Percentiles rank a stretch among this genome's conserved stretches.
These are phyloP conservation scores for Hypoxylon sp. DNA, from an alignment of 2,329 filamentous ascomycete genomes.

Conservation along the genomic window DNA sequence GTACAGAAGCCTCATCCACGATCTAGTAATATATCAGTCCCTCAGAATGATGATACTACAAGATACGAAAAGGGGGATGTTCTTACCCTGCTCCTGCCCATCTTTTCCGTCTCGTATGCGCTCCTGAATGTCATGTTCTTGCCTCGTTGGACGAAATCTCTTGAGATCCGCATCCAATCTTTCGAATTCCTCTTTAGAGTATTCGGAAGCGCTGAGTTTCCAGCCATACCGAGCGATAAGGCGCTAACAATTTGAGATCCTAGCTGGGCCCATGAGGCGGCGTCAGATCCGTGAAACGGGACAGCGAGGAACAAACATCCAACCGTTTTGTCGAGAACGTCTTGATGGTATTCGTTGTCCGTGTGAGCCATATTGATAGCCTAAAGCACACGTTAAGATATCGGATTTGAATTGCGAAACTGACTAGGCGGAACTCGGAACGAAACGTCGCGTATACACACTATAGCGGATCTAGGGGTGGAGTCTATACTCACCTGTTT, in stretches of 20 bases:
- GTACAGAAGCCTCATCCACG: conserved; percentile 14
- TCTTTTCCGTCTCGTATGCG: conserved; percentile 28
- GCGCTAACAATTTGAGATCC: conserved; percentile 13
- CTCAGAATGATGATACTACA: not conserved
- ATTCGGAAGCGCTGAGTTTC: conserved; percentile 10
- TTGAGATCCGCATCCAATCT: conserved; percentile 27
- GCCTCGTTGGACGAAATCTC: conserved; percentile 21
- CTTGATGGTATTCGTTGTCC: conserved; percentile 21
- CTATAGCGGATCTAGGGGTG: not conserved
- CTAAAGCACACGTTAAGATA: not conserved
- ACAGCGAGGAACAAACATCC: conserved; percentile 23
- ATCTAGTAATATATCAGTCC: conserved; percentile 9
- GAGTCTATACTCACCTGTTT: conserved; percentile 15
- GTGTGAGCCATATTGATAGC: conserved; percentile 23
- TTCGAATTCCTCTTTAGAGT: conserved; percentile 14
- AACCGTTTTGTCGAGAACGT: conserved; percentile 16
- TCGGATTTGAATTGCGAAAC: not conserved
- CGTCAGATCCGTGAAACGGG: conserved; percentile 23
- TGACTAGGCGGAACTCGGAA: not conserved
- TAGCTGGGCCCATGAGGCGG: conserved; percentile 15
- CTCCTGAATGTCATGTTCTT: conserved; percentile 28
- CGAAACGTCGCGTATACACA: not conserved
- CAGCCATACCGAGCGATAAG: conserved; percentile 11
- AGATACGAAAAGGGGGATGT: not conserved
- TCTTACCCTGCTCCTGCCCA: conserved; percentile 9